Percentiles rank a stretch among this genome's conserved stretches.
Conservation (phyloP, 148 eudicot genomes). For the Euryodendron excelsum region DNA sequence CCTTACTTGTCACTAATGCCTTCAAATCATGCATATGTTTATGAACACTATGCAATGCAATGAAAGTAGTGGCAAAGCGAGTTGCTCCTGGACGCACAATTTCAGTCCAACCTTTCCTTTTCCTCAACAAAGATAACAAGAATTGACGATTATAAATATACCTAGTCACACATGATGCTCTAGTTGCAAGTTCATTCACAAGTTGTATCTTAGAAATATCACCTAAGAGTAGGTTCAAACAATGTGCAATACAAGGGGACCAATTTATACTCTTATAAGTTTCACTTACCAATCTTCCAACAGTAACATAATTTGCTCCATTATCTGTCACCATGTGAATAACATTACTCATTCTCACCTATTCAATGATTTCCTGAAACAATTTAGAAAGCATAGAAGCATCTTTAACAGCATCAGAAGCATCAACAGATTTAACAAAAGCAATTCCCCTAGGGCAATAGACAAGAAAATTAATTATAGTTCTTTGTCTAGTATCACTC, state of each 20-base stretch:
- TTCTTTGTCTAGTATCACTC: not conserved
- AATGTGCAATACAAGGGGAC: not conserved
- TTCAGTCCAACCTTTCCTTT: conserved; percentile 8
- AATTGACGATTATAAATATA: not conserved
- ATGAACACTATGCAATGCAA: not conserved
- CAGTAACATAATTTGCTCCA: conserved; percentile 8
- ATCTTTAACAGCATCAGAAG: not conserved
- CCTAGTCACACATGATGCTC: not conserved
- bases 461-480: conserved; percentile 7
- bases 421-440: not conserved
- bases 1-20: not conserved
- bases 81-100: conserved; percentile 14
- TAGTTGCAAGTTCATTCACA: not conserved
- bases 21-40: not conserved
- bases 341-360: conserved; percentile 9
- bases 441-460: not conserved
- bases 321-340: conserved; percentile 19
- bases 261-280: not conserved
- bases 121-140: conserved; percentile 6
- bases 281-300: not conserved
- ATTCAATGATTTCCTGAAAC: not conserved
- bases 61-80: conserved; percentile 11
- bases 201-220: not conserved
- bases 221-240: not conserved
- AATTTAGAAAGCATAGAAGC: conserved; percentile 1